Evolutionary conservation across 108 stramenopile genomes (phyloP).

Genomic region (Nitzschia sp.): DNA sequence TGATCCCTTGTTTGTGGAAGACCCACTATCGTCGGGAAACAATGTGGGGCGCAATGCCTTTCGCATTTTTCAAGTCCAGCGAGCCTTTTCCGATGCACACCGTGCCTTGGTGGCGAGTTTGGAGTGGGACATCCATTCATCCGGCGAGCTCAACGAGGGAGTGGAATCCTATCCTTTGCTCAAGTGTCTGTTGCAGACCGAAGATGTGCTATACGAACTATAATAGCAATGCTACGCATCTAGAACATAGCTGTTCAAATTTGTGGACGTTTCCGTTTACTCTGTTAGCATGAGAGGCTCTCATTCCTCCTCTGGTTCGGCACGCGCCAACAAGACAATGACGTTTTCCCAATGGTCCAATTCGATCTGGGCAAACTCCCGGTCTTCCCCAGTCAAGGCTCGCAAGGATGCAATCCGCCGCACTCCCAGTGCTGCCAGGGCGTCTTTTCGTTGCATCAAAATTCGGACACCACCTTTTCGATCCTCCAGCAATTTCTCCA

Average conservation of each 20-base stretch:
- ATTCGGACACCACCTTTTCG: conserved; percentile 42
- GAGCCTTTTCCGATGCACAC: conserved; percentile 89
- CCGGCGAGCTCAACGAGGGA: conserved; percentile 49
- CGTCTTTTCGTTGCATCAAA: conserved; percentile 43
- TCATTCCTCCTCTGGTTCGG: conserved; percentile 32
- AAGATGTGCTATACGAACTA: conserved; percentile 71
- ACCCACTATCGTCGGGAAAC: conserved; percentile 86
- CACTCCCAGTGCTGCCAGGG: conserved; percentile 59
- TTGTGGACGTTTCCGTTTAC: not conserved
- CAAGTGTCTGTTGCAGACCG: conserved; percentile 80
- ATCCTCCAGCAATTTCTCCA: conserved; percentile 50
- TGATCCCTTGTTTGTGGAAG: conserved; percentile 94
- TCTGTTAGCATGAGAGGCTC: too few relatives aligned
- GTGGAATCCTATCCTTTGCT: conserved; percentile 61
- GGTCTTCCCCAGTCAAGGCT: conserved; percentile 62
- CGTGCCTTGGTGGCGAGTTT: conserved; percentile 77
- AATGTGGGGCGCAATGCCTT: conserved; percentile 95
- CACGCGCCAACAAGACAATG: conserved; percentile 53
- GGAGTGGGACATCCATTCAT: conserved; percentile 80
- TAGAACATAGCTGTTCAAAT: not conserved
- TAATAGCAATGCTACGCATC: conserved; percentile 4
- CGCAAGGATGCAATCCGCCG: conserved; percentile 60
- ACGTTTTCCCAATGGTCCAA: conserved; percentile 76
- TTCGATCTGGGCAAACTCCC: conserved; percentile 54
- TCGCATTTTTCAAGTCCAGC: conserved; percentile 86